phyloP scores from a whole-genome alignment of 306 rosid species.

The Astragalus membranaceus region DNA sequence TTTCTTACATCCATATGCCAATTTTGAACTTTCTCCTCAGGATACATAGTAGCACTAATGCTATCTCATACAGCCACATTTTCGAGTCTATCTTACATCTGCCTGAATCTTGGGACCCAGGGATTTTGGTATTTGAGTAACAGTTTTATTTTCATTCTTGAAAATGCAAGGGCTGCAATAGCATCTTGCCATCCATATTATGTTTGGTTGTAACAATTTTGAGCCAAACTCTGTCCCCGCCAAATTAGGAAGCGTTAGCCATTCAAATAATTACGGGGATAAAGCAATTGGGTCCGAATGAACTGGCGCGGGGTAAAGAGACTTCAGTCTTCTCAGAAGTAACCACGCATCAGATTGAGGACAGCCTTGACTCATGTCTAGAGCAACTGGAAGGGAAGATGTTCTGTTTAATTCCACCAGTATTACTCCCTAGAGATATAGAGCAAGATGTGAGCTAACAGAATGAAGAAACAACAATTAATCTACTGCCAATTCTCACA shows the following conservation, averaged over 20 bases:
- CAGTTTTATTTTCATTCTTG: not conserved
- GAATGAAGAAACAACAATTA: not conserved
- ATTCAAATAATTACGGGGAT: conserved; percentile 39
- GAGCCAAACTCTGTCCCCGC: conserved; percentile 1
- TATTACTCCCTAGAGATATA: conserved; percentile 59
- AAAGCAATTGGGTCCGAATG: conserved; percentile 39
- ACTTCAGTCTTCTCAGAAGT: conserved; percentile 66
- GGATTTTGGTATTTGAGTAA: not conserved
- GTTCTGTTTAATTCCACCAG: conserved; percentile 52
- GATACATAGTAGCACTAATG: not conserved
- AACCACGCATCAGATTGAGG: conserved; percentile 61
- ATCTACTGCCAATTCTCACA: not conserved
- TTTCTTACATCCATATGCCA: not conserved
- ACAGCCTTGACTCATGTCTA: conserved; percentile 81
- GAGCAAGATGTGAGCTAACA: conserved; percentile 4
- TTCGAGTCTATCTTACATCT: not conserved
- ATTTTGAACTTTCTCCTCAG: not conserved
- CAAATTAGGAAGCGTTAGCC: not conserved
- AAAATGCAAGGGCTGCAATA: not conserved
- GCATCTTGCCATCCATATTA: not conserved
- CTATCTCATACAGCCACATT: not conserved
- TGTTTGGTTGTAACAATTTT: conserved; percentile 3
- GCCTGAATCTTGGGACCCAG: not conserved
- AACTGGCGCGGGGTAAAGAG: conserved; percentile 23
- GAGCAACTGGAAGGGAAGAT: conserved; percentile 51